Evolutionary conservation across 2,329 filamentous ascomycete genomes (phyloP).

Genomic region (Aspergillus flavus): DNA sequence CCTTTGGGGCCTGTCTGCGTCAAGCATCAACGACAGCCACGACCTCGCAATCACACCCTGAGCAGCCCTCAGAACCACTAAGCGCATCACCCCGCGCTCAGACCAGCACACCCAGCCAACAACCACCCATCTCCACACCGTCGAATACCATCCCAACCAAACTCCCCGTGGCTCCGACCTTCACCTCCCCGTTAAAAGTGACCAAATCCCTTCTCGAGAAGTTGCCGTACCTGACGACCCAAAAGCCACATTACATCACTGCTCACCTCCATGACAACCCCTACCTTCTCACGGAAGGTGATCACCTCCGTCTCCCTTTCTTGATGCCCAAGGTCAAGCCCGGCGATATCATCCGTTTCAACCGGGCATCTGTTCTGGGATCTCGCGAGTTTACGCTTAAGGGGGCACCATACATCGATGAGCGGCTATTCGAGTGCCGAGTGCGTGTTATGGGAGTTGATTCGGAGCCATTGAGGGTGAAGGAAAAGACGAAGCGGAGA

Average conservation of each 20-base stretch:
- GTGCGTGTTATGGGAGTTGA: conserved; percentile 84
- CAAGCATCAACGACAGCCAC: conserved; percentile 35
- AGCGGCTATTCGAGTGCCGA: conserved; percentile 80
- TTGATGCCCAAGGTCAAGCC: conserved; percentile 74
- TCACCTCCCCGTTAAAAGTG: conserved; percentile 42
- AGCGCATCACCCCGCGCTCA: conserved; percentile 30
- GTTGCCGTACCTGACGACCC: conserved; percentile 48
- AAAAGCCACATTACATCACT: conserved; percentile 51
- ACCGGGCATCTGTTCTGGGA: conserved; percentile 79
- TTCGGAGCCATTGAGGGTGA: conserved; percentile 73
- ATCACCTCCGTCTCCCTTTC: conserved; percentile 76
- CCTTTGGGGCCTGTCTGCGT: conserved; percentile 45
- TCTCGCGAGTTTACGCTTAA: conserved; percentile 89
- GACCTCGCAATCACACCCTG: conserved; percentile 35
- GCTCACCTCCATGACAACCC: conserved; percentile 53
- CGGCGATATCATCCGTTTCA: conserved; percentile 84
- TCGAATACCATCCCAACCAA: conserved; percentile 30
- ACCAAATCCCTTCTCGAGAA: conserved; percentile 44
- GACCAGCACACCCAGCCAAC: conserved; percentile 22
- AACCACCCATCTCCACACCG: conserved; percentile 15
- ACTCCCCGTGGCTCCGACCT: conserved; percentile 41
- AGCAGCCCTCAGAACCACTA: conserved; percentile 34
- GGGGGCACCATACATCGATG: conserved; percentile 78
- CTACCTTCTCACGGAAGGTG: conserved; percentile 62
- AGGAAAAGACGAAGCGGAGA: conserved; percentile 81